These are phyloP conservation scores for Euphrasia arctica DNA, from an alignment of 305 asterid species.

Conservation along the genomic window DNA sequence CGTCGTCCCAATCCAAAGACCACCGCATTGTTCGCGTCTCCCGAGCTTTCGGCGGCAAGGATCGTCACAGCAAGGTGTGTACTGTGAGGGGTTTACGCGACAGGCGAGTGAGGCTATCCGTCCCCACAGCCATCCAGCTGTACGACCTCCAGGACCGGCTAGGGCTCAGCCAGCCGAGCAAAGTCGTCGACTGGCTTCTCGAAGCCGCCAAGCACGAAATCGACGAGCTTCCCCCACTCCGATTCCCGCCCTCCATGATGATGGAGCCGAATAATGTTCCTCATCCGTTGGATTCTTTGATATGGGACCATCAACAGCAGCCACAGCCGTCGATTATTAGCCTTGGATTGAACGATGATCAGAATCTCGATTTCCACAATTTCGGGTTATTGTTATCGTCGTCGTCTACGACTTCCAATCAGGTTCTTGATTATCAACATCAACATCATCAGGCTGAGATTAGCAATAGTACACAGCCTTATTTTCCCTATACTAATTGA, in stretches of 20 bases:
- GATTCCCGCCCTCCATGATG: constrained; percentile 33
- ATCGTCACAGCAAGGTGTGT: constrained; percentile 83
- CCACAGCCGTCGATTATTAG: constrained; percentile 24
- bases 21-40: constrained; percentile 78
- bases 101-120: constrained; percentile 77
- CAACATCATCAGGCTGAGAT: background rate
- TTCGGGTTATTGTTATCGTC: constrained; percentile 16
- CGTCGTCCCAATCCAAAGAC: constrained; percentile 53
- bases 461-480: background rate
- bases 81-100: constrained; percentile 79
- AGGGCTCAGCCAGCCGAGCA: constrained; percentile 79
- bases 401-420: background rate
- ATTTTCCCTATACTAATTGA: background rate
- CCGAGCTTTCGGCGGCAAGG: constrained; percentile 75
- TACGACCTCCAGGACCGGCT: constrained; percentile 81
- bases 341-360: constrained; percentile 31
- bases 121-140: constrained; percentile 79
- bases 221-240: constrained; percentile 66
- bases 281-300: too few relatives aligned
- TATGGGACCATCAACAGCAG: constrained; percentile 30
- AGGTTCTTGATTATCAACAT: background rate
- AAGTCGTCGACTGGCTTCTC: constrained; percentile 84
- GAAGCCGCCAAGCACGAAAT: constrained; percentile 67
- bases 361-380: constrained; percentile 35
- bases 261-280: background rate